These are phyloP conservation scores for Phytophthora citricola DNA, from an alignment of 352 stramenopile species.

Conservation along the genomic window DNA sequence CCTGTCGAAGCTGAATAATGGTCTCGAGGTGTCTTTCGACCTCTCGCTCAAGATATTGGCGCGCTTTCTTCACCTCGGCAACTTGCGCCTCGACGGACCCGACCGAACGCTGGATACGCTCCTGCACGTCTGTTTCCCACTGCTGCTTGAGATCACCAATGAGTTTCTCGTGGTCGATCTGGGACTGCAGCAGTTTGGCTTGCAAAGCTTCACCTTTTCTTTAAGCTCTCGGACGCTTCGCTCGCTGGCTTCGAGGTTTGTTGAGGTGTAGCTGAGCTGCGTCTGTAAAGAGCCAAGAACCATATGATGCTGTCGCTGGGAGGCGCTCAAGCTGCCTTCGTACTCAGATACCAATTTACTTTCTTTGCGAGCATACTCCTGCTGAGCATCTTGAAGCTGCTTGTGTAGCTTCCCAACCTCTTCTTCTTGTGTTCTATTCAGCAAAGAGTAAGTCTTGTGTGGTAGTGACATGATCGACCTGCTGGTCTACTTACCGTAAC, in stretches of 20 bases:
- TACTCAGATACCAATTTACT: conserved; percentile 40
- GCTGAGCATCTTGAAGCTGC: conserved; percentile 54
- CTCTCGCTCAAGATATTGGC: conserved; percentile 65
- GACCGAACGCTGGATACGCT: conserved; percentile 65
- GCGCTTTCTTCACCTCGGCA: conserved; percentile 66
- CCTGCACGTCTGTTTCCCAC: conserved; percentile 57
- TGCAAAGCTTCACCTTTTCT: conserved; percentile 57
- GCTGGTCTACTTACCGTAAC: conserved; percentile 35
- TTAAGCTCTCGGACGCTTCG: conserved; percentile 35
- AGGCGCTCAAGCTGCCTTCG: conserved; percentile 41
- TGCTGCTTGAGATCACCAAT: conserved; percentile 59
- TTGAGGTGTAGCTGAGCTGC: conserved; percentile 47
- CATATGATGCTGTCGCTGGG: conserved; percentile 53
- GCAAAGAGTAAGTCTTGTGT: background rate
- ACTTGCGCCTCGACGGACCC: conserved; percentile 66
- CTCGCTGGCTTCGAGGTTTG: conserved; percentile 49
- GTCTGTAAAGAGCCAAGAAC: conserved; percentile 45
- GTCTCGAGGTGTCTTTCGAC: conserved; percentile 68
- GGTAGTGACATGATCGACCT: too few species aligned
- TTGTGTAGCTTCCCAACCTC: conserved; percentile 64
- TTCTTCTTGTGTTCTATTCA: conserved; percentile 52
- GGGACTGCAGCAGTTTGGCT: conserved; percentile 51
- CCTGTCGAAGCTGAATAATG: conserved; percentile 60
- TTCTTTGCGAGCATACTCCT: conserved; percentile 55
- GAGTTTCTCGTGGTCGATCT: conserved; percentile 62